Evolutionary conservation across 176 grass and related monocot species (phyloP).

Genomic region (Tillandsia leiboldiana): DNA sequence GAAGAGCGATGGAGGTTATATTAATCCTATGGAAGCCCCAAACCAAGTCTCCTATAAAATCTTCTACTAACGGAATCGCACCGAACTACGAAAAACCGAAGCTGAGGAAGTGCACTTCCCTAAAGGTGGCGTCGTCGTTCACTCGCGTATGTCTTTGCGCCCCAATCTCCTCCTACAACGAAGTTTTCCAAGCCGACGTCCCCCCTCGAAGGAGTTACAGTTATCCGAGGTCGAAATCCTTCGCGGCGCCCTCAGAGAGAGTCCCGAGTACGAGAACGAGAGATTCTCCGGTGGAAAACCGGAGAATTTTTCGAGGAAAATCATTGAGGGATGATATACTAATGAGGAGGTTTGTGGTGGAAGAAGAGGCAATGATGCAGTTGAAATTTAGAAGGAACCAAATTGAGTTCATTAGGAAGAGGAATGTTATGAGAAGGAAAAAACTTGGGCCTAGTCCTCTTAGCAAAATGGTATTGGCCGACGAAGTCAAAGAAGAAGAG

Average conservation of each 20-base stretch:
- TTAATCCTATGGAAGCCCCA: conserved; percentile 51
- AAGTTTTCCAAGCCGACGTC: conserved; percentile 58
- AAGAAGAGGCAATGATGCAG: conserved; percentile 75
- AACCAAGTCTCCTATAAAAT: conserved; percentile 1
- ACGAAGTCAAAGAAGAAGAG: conserved; percentile 16
- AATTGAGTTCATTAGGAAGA: conserved; percentile 81
- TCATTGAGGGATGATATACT: conserved; percentile 74
- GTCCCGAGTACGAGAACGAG: neutral
- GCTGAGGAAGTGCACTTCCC: conserved; percentile 79
- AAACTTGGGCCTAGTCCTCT: conserved; percentile 75
- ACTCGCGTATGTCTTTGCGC: conserved; percentile 88
- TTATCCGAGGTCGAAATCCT: conserved; percentile 50
- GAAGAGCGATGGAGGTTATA: conserved; percentile 49
- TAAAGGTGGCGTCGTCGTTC: conserved; percentile 88
- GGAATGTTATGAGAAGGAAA: conserved; percentile 63
- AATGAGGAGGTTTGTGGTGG: conserved; percentile 90
- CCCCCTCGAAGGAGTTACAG: conserved; percentile 82
- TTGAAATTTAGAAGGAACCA: conserved; percentile 49
- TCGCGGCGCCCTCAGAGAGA: neutral
- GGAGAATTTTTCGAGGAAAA: conserved; percentile 83
- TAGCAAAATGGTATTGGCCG: conserved; percentile 52
- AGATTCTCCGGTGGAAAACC: conserved; percentile 12
- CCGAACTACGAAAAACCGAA: conserved; percentile 3
- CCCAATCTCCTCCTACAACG: conserved; percentile 90
- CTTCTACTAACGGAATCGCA: neutral